Evolutionary conservation across 2,329 filamentous ascomycete genomes (phyloP), one percentile per base, ranked within the genome.

Genomic region (Boeremia lycopersici): DNA sequence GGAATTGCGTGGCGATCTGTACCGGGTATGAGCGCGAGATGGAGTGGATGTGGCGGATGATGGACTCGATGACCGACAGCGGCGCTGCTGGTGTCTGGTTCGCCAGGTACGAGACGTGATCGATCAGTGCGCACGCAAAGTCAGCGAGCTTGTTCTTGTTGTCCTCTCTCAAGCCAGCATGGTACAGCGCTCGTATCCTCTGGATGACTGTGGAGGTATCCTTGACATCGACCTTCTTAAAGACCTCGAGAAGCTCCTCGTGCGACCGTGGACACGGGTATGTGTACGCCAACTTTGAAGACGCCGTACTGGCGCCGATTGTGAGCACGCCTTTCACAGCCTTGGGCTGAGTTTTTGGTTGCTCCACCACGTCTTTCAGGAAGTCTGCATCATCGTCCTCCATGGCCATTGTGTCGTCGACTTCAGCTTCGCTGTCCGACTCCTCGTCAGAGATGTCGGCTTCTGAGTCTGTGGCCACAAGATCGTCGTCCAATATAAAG

Each of bases 31-130:
- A 89, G 71, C 96, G 93, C 3, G 93, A 89, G 49, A 99, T 81
- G 2, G 93, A 98, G 76, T 99, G 96, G 23, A 96, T 82, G 74
- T 99, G 95, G 42, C 95, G 89, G 54, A 93, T 87, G 12, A 97
- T 76, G 47, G 84, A 89, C 74, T 99, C 95, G 13, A 96, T 73
- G 1, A 90, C 81, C 0, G 82, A 74, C 63, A 95, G 89, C 0
- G 87, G 81, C 3, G 86, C 82, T 9, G 80, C 52, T 68, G 79
- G 65, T 66, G 74, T 51, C 68, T 82, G 73, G 35, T 82, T 79
- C 8, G 80, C 81, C 65, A 88, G 78, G 65, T 86, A 83, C 2
- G 78, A 77, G n/a, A 88, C 77, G 68, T 89, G 85, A 57, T 89
- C 85, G 23, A 93, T 83, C 10, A 93, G 79, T 6, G 83, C 81